Base-by-base conservation (phyloP, 805 yeast species). In the Ogataea populi-albae region DNA sequence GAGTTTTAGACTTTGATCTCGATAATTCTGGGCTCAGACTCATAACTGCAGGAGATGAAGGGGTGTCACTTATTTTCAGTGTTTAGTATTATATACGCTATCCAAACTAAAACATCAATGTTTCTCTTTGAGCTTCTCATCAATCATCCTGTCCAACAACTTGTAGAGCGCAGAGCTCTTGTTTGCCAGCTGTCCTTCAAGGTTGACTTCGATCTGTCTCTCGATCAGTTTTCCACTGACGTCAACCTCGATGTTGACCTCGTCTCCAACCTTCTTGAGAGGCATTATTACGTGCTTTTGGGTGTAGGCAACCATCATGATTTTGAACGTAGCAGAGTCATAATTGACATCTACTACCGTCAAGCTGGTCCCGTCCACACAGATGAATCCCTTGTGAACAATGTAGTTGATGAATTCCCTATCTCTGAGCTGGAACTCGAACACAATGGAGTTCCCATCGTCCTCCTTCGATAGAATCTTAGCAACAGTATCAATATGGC, bases 31-130 rank as follows among this genome's bases (percentile, higher is more conserved):
- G 87, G 18, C 70, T 73, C 34, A 79, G 81, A 57, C 54, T 93
- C 29, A 72, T 88, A 23, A 86, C 97, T 15, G 98, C 96, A 10
- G 97, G 97, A 46, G 98, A 93, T 59, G 98, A 93, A 61, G 96
- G 96, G 48, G 96, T 93, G 21, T 77, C 94, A 9, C 67, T 91
- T 46, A 75, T 91, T 8, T 88, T 79, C 50, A 68, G 70, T 16
- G 23, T 58, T 16, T 54, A 46, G 30, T 9, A 9, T 9, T 11
- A 21, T 11, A 21, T 9, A 9, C n/a, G n/a, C n/a, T 11, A 21
- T 21, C 23, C 23, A 11, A 11, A 9, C 11, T 21, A 9, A 9
- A 21, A 22, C 23, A 21, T 24, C 25, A 24, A 9, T 17, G 16
- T 19, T 28, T 7, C 8, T 43, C 46, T 26, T 47, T 38, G 29